phyloP scores from a whole-genome alignment of 2,329 filamentous ascomycete genomes.

The Penicillium expansum region DNA sequence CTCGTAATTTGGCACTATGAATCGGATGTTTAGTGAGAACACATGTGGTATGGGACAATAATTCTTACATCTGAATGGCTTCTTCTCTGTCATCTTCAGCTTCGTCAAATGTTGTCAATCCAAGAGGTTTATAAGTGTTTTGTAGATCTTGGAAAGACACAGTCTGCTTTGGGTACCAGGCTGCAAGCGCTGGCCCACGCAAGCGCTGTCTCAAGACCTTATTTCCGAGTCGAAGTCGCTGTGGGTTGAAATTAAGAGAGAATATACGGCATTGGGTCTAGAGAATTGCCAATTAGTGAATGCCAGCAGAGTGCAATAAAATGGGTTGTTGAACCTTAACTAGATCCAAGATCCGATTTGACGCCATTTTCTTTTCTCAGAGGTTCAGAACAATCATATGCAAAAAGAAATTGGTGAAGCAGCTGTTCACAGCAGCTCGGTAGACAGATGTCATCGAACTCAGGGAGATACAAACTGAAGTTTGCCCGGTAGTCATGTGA shows the following conservation, averaged over 20 bases:
- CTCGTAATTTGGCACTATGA: conserved; percentile 67
- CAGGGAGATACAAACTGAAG: not conserved
- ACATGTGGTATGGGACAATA: not conserved
- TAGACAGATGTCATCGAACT: not conserved
- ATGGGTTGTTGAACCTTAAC: conserved; percentile 64
- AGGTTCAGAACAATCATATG: not conserved
- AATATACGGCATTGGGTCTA: conserved; percentile 91
- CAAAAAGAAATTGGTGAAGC: not conserved
- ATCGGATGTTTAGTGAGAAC: conserved; percentile 18
- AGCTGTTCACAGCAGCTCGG: not conserved
- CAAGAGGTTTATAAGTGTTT: conserved; percentile 62
- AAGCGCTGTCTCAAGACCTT: conserved; percentile 88
- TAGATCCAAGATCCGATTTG: conserved; percentile 61
- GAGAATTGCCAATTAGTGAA: conserved; percentile 1
- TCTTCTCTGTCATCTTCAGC: conserved; percentile 74
- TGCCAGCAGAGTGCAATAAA: not conserved
- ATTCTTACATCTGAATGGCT: conserved; percentile 58
- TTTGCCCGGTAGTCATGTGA: conserved; percentile 3
- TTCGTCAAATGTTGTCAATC: conserved; percentile 69
- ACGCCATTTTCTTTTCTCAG: conserved; percentile 40
- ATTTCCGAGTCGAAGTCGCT: conserved; percentile 77
- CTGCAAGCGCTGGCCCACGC: conserved; percentile 73
- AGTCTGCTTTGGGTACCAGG: conserved; percentile 82
- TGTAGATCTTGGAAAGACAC: conserved; percentile 72
- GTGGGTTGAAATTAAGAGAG: conserved; percentile 84